Evolutionary conservation across 2,329 filamentous ascomycete genomes (phyloP).

Genomic region (Ophiostoma himal-ulmi): DNA sequence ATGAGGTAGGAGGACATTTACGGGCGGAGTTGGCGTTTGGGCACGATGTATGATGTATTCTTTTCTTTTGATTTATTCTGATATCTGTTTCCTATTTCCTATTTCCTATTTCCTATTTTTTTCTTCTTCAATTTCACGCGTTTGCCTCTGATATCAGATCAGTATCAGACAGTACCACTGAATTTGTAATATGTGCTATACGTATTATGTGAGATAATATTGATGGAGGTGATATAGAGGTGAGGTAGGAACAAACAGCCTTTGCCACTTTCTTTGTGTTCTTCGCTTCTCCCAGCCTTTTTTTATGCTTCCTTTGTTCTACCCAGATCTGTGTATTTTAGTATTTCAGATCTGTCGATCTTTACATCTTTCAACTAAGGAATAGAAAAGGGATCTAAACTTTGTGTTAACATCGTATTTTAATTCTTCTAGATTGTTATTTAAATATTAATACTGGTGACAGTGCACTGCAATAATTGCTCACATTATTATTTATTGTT

Average conservation of each 20-base stretch:
- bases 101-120: neutral
- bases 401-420: neutral
- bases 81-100: neutral
- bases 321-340: neutral
- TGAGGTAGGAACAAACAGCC: no score
- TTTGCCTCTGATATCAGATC: no score
- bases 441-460: neutral
- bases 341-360: neutral
- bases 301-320: neutral
- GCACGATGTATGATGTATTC: conserved; percentile 6
- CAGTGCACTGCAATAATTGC: neutral
- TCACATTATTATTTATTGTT: neutral
- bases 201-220: no score
- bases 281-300: neutral
- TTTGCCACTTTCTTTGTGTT: no score
- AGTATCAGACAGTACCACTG: neutral
- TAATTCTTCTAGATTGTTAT: neutral
- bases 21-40: neutral
- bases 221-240: no score
- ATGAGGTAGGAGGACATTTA: no score
- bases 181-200: no score
- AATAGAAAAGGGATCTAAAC: neutral
- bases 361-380: no score
- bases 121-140: neutral
- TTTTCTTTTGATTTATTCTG: neutral